Evolutionary conservation across 2,329 filamentous ascomycete genomes (phyloP).

Genomic region (Exophiala mesophila): DNA sequence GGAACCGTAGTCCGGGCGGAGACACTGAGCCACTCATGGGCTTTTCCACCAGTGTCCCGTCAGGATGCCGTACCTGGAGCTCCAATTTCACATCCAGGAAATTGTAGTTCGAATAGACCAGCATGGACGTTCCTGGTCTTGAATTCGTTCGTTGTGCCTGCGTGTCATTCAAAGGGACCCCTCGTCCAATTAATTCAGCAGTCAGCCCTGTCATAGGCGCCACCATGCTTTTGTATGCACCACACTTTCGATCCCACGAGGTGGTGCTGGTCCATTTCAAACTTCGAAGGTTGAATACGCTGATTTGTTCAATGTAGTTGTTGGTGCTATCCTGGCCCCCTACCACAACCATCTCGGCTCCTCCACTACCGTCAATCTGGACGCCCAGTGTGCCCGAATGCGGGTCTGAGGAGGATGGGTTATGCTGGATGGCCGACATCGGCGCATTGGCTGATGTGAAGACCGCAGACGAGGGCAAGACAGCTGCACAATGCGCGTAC

Average conservation of each 20-base stretch:
- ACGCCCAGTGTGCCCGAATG: constrained; percentile 86
- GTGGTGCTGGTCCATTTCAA: constrained; percentile 93
- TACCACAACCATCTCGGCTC: constrained; percentile 94
- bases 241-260: constrained; percentile 82
- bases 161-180: constrained; percentile 18
- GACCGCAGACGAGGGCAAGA: constrained; percentile 78
- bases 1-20: constrained; percentile 87
- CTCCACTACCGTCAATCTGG: constrained; percentile 82
- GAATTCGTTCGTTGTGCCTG: constrained; percentile 10
- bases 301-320: constrained; percentile 98
- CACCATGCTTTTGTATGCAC: constrained; percentile 92
- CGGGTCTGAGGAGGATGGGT: constrained; percentile 72
- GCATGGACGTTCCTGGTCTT: constrained; percentile 61
- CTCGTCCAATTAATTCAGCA: constrained; percentile 26
- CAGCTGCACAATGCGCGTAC: constrained; percentile 93
- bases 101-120: constrained; percentile 99
- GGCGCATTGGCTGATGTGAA: constrained; percentile 83
- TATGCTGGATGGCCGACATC: constrained; percentile 81
- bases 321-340: constrained; percentile 97
- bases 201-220: constrained; percentile 60
- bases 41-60: constrained; percentile 79
- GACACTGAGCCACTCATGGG: constrained; percentile 83
- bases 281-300: constrained; percentile 92
- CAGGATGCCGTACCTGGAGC: constrained; percentile 77
- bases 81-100: constrained; percentile 96